Evolutionary conservation across 1,284 basidiomycete species (phyloP), one percentile per base, ranked within the genome.

Genomic region (Lentinus polychrous): DNA sequence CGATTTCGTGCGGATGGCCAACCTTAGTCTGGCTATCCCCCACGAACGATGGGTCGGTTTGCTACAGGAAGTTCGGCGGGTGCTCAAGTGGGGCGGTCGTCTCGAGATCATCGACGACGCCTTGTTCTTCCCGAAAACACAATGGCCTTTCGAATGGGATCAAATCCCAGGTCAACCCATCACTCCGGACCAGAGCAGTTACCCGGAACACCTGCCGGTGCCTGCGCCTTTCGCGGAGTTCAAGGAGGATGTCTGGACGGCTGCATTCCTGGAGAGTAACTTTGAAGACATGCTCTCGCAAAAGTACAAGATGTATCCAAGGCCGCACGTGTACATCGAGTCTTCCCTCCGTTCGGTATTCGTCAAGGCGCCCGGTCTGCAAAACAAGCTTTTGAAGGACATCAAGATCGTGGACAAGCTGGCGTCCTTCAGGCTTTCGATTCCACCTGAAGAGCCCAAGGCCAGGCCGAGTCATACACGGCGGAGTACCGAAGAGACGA

Each of bases 81-180:
- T 90, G 8, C 69, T 89, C 15, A 68, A 66, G n/a, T 68, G 69
- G 7, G 74, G 73, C 17, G 83, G 86, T 4, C 72, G 75, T 12
- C 66, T 88, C 2, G 86, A 89, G 60, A 57, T 88, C 42, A 79
- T 89, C 49, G 83, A 86, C 63, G 86, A 89, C 59, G 69, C 81
- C 54, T 62, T 85, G 24, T 64, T 76, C 55, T 86, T 84, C 57
- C 81, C 84, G 0, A 79, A 77, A 35, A 15, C 20, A 33, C 23
- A 20, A 35, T 45, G 22, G 17, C 40, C 18, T 5, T 22, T 22
- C 22, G 35, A 37, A 15, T 37, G 35, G 35, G 18, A 15, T 37
- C 4, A 37, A 7, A 12, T 15, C 4, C 35, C 35, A 6, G n/a
- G 35, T 15, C 14, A 24, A 8, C 17, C 17, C 22, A 41, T 7